Evolutionary conservation across 129 eudicot species (phyloP).

Genomic region (Ambrosia artemisiifolia): DNA sequence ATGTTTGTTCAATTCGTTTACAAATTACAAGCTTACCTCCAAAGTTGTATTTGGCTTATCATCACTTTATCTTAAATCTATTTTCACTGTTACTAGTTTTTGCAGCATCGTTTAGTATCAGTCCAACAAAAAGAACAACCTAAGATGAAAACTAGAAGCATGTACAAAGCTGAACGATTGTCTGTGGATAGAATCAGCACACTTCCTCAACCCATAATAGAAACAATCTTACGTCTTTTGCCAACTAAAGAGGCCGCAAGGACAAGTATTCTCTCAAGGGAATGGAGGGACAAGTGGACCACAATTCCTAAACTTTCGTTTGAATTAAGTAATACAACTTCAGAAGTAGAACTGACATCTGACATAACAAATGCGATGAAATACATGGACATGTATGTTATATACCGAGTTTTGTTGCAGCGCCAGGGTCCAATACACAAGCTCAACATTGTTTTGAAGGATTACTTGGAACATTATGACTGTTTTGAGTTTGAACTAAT

Average conservation of each 20-base stretch:
- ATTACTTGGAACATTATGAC: too few relatives aligned
- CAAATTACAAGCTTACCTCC: too few relatives aligned
- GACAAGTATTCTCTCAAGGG: not conserved
- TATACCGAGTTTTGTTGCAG: not conserved
- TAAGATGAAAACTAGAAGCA: not conserved
- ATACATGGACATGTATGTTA: not conserved
- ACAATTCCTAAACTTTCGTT: not conserved
- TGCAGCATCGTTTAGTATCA: not conserved
- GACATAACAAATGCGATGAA: not conserved
- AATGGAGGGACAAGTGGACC: conserved; percentile 5
- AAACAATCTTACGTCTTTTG: not conserved
- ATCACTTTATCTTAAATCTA: not conserved
- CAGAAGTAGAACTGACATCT: too few relatives aligned
- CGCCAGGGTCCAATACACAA: not conserved
- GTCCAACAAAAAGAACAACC: not conserved
- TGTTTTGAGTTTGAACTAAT: too few relatives aligned
- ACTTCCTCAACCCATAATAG: not conserved
- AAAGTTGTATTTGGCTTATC: too few relatives aligned
- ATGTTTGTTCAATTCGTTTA: too few relatives aligned
- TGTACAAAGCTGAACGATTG: not conserved
- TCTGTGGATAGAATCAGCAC: not conserved
- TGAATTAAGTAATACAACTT: too few relatives aligned
- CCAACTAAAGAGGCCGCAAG: not conserved
- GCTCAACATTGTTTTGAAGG: not conserved
- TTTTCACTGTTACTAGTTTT: not conserved